Conservation (phyloP, 2,329 filamentous ascomycete species). For the Colletotrichum tofieldiae region DNA sequence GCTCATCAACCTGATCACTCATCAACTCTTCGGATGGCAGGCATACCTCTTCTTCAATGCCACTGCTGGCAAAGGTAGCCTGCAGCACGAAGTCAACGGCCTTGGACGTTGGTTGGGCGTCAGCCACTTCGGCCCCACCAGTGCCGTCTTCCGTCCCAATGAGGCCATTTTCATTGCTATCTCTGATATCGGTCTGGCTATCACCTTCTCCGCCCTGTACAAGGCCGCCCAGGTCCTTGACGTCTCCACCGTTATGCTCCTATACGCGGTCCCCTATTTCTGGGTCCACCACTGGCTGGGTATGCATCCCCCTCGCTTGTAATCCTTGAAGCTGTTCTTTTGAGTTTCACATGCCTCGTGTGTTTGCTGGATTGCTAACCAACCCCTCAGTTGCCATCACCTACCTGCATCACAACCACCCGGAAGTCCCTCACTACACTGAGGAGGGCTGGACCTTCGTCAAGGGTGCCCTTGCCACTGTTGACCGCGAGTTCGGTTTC, state of each 20-base stretch:
- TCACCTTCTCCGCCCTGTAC: slow-evolving; percentile 67
- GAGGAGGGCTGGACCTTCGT: slow-evolving; percentile 73
- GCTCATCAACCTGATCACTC: slow-evolving; percentile 68
- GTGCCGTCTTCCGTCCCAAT: slow-evolving; percentile 71
- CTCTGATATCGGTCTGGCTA: slow-evolving; percentile 72
- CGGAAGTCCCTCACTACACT: slow-evolving; percentile 66
- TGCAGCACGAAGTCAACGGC: slow-evolving; percentile 58
- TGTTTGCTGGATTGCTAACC: background rate
- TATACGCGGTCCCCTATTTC: slow-evolving; percentile 77
- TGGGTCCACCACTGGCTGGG: slow-evolving; percentile 82
- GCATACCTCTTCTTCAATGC: slow-evolving; percentile 75
- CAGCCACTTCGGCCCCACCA: slow-evolving; percentile 75
- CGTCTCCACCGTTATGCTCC: slow-evolving; percentile 68
- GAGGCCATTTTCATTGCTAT: slow-evolving; percentile 71
- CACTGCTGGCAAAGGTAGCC: slow-evolving; percentile 63
- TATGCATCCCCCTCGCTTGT: slow-evolving; percentile 53
- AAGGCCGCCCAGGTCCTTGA: slow-evolving; percentile 68
- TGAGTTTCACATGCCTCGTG: background rate
- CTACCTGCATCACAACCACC: slow-evolving; percentile 81
- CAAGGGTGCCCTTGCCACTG: slow-evolving; percentile 72
- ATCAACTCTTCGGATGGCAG: slow-evolving; percentile 78
- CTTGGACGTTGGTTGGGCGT: slow-evolving; percentile 58
- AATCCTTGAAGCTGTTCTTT: background rate
- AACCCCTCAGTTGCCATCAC: slow-evolving; percentile 76
- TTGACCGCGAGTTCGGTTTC: slow-evolving; percentile 76